Base-by-base conservation (phyloP, 176 grass and related monocot species). In the Pontederia crassipes region DNA sequence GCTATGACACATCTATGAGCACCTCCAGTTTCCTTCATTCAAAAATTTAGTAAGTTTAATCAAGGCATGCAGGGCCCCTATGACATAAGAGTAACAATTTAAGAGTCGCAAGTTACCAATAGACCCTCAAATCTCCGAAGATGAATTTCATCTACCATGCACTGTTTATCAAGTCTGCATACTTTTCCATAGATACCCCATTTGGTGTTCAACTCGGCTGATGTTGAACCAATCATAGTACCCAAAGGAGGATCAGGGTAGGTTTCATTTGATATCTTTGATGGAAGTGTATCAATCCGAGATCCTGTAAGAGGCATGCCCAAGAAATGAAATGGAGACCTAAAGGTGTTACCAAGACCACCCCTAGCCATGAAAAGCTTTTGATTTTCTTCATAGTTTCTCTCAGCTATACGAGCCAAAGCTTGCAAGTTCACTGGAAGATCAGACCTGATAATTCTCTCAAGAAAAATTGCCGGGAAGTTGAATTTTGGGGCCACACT, bases 121-220 rank as follows among this genome's bases (percentile, higher is more conserved):
- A 80, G 76, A 28, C 84, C 92, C 83, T 97, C 84, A 78, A 97
- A 88, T 85, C 84, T 79, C 45, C 92, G 81, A 70, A 97, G 86
- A 88, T 97, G 87, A 72, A 97, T 86, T 79, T 97, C 92, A 50
- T 97, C 87, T 40, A 97, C 83, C 55, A 97, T 72, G 28, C 87
- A 91, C 57, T 81, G 83, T 72, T 48, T 85, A 70, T 97, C 92
- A 71, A 97, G 77, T 72, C 78, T 82, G 76, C 92, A 97, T 9
- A 74, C 61, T 28, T 85, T 91, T 85, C 92, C 92, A 83, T 97
- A 97, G 71, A 88, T 73, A 67, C 92, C 92, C 92, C 92, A 97
- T 73, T 88, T 85, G 10, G 62, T 28, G 46, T 68, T 82, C 2
- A 73, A 51, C 60, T 89, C 80, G 32, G 79, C 66, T 54, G 78